phyloP scores from a whole-genome alignment of 768 basidiomycete species.

The Paxillus involutus region DNA sequence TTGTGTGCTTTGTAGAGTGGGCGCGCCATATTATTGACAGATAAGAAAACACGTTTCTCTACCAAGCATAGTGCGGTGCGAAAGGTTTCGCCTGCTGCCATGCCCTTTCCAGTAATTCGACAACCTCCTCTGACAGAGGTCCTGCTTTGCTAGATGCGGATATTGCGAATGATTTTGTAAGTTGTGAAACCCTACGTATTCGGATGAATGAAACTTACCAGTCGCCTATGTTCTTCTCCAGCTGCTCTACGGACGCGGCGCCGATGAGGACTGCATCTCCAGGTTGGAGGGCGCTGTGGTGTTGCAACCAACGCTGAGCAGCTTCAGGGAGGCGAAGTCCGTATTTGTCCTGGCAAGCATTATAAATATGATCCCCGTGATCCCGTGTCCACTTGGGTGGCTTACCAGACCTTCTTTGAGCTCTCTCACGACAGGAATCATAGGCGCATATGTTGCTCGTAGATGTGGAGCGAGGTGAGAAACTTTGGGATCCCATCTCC shows the following conservation, averaged over 20 bases:
- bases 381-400: neutral
- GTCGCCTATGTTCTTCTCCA: conserved; percentile 26
- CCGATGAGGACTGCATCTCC: conserved; percentile 38
- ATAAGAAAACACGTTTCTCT: neutral
- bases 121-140: conserved; percentile 11
- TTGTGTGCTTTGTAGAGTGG: neutral
- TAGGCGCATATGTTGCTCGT: conserved; percentile 6
- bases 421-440: conserved; percentile 11
- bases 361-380: neutral
- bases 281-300: conserved; percentile 17
- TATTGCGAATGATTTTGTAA: neutral
- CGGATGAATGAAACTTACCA: conserved; percentile 12
- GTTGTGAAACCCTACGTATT: neutral
- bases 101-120: conserved; percentile 9
- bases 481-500: conserved; percentile 17
- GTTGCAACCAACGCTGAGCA: conserved; percentile 14
- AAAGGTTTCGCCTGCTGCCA: conserved; percentile 7
- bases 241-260: conserved; percentile 33
- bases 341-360: conserved; percentile 8
- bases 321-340: conserved; percentile 10
- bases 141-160: conserved; percentile 16
- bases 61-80: conserved; percentile 12
- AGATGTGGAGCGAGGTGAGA: conserved; percentile 7
- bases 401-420: conserved; percentile 14
- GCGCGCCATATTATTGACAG: neutral